Evolutionary conservation across 129 eudicot species (phyloP).

Genomic region (Chrysanthemum seticuspe): DNA sequence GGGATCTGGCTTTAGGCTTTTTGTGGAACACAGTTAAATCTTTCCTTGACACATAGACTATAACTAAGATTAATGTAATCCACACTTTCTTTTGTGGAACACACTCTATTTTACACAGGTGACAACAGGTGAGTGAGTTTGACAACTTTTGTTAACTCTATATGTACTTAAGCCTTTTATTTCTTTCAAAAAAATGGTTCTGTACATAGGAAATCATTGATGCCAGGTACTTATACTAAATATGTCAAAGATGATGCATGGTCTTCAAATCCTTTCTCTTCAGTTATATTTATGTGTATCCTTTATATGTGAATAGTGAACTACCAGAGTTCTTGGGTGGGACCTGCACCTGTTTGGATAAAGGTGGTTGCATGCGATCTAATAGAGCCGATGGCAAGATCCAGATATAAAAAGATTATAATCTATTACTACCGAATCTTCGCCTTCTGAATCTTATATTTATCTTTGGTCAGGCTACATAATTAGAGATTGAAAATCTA

Average conservation of each 20-base stretch:
- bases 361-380: constrained; percentile 92
- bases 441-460: background rate
- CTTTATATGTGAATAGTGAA: constrained; percentile 54
- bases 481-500: too few relatives aligned
- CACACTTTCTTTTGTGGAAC: constrained; percentile 19
- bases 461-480: background rate
- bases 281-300: background rate
- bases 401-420: constrained; percentile 79
- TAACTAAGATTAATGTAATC: constrained; percentile 85
- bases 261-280: background rate
- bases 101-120: too few relatives aligned
- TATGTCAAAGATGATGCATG: background rate
- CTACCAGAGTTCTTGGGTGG: constrained; percentile 98
- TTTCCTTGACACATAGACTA: constrained; percentile 98
- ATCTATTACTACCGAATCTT: background rate
- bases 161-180: too few relatives aligned
- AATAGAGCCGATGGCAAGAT: constrained; percentile 95
- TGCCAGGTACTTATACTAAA: constrained; percentile 59
- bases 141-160: too few relatives aligned
- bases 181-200: background rate
- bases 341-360: constrained; percentile 84
- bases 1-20: constrained; percentile 98
- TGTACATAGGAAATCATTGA: constrained; percentile 74
- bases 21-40: constrained; percentile 92
- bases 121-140: too few relatives aligned